Evolutionary conservation across 2,329 filamentous ascomycete species (phyloP), one percentile per base, ranked within the genome.

Genomic region (Botryotinia calthae): DNA sequence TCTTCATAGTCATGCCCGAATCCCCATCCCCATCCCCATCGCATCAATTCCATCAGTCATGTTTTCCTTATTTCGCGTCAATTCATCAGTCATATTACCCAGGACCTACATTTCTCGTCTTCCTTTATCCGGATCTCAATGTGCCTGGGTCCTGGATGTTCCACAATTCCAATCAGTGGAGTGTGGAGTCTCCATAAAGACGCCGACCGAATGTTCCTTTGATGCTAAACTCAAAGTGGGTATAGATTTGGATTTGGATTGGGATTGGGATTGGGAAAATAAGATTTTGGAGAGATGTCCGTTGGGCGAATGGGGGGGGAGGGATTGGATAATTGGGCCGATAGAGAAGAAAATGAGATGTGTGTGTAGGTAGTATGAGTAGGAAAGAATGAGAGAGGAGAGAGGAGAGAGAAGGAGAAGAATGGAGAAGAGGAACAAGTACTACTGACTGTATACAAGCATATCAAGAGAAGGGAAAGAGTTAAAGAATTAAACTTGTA

Each of bases 181-280:
- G 46, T 66, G 46, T 67, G 64, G 64, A 67, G 64, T 67, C 64
- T 67, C 64, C 64, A 67, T 54, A 67, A 67, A 67, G 46, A 40
- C 46, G 46, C 64, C 64, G 64, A 67, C 46, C 34, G 64, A 54
- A 51, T 16, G 20, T n/a, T 34, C 28, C 31, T 34, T 66, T 66
- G 44, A 16, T 34, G 34, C 63, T 66, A 66, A 37, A 37, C 63
- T 14, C 34, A n/a, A 40, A 66, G 63, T 51, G 63, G 63, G 22
- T 51, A n/a, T 51, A 37, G 48, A 54, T 54, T 54, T 42, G 28
- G 25, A 37, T 20, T 42, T 12, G 18, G 44, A 56, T 56, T 14
- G 51, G 51, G 44, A 56, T 56, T 14, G 51, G 51, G 28, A 28
- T 28, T 56, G 59, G 14, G 37, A 42, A 42, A 62, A 40, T 62